Conservation (phyloP, 2,329 filamentous ascomycete genomes). For the Phialophora macrospora region DNA sequence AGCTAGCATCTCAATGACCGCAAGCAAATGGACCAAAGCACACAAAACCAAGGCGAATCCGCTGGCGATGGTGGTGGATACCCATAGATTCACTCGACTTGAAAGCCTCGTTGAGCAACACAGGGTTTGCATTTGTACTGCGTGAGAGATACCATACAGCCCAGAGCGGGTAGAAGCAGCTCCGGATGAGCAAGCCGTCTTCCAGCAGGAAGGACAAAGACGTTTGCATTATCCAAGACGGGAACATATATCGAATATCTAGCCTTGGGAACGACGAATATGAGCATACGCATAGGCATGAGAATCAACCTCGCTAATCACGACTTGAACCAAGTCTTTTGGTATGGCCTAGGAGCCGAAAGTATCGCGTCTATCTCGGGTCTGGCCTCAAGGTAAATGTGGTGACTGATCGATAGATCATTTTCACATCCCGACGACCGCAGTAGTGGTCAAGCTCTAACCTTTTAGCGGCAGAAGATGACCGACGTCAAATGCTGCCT, state of each 20-base stretch:
- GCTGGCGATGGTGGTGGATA: conserved; percentile 20
- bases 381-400: not conserved
- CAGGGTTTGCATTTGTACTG: not conserved
- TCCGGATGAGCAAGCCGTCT: too few species aligned
- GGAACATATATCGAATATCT: too few species aligned
- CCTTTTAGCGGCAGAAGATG: not conserved
- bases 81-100: conserved; percentile 15
- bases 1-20: not conserved
- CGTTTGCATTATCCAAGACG: too few species aligned
- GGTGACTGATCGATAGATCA: not conserved
- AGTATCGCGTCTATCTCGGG: not conserved
- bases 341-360: not conserved
- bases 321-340: not conserved
- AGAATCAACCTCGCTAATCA: not conserved
- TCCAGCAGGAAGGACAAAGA: too few species aligned
- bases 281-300: too few species aligned
- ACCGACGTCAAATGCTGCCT: not conserved
- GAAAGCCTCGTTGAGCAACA: conserved; percentile 5
- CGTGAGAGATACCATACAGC: too few species aligned
- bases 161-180: too few species aligned
- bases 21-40: conserved; percentile 20
- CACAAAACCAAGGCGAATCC: conserved; percentile 8
- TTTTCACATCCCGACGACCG: not conserved
- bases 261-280: too few species aligned
- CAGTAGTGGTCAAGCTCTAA: not conserved